Percentiles rank a stretch among this genome's conserved stretches.
Evolutionary conservation across 805 yeast genomes (phyloP).

Genomic region (Lipomyces yamadae): DNA sequence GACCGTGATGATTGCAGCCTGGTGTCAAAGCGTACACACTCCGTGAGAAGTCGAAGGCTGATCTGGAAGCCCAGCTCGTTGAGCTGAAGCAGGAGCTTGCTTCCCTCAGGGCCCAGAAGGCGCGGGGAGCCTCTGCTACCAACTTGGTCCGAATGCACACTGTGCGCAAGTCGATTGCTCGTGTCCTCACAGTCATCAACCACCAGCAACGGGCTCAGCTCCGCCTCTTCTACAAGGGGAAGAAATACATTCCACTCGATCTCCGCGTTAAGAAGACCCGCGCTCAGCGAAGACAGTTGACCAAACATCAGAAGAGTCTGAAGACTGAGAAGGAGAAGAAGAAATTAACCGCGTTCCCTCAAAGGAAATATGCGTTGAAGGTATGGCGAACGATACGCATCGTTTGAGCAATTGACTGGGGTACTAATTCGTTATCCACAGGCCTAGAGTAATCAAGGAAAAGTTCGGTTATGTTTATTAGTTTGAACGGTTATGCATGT

Average conservation of each 20-base stretch:
- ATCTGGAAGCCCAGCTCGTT: constrained; percentile 90
- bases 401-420: too few species aligned
- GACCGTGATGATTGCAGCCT: constrained; percentile 16
- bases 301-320: constrained; percentile 81
- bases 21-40: constrained; percentile 87
- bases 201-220: constrained; percentile 94
- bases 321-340: constrained; percentile 88
- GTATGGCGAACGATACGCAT: constrained; percentile 44
- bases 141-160: constrained; percentile 83
- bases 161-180: constrained; percentile 98
- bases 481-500: constrained; percentile 29
- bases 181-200: constrained; percentile 96
- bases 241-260: constrained; percentile 94
- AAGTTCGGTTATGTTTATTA: constrained; percentile 26
- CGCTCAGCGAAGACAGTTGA: constrained; percentile 97
- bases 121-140: constrained; percentile 75
- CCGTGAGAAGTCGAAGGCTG: constrained; percentile 95
- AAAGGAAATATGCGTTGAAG: constrained; percentile 97
- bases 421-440: not conserved
- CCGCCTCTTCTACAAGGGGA: constrained; percentile 86
- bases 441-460: constrained; percentile 24
- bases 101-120: constrained; percentile 92
- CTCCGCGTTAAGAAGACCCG: constrained; percentile 99
- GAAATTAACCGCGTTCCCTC: constrained; percentile 95
- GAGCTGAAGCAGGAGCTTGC: constrained; percentile 97